Evolutionary conservation across 768 basidiomycete genomes (phyloP), one percentile per base, ranked within the genome.

Genomic region (Mycena haematopus): DNA sequence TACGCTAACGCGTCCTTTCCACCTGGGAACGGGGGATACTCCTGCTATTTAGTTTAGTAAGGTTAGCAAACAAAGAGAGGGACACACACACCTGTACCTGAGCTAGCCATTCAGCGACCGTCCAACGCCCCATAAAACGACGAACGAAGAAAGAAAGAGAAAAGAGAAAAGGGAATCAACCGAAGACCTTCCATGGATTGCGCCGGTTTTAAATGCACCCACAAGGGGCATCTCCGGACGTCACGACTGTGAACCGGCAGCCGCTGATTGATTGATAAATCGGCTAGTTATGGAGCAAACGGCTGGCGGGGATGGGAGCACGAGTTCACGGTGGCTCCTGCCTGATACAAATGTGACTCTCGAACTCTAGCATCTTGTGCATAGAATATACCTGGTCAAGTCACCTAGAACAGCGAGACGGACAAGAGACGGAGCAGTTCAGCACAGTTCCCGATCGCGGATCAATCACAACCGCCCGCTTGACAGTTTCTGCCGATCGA

Each of bases 141-240:
- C 4, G 31, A 51, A 31, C 29, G 14, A 44, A 6, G 24, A 36
- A 47, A 25, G 49, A 47, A 50, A 42, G 4, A 63, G 68, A 31
- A 50, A 52, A 50, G 8, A 22, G 60, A 50, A 52, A 50, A 15
- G 25, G 60, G 56, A 60, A 51, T 56, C 65, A 66, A 66, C 55
- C 61, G 36, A 38, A 46, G 13, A 38, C 8, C 13, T 1, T 7
- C 15, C 62, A 54, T 35, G 56, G 14, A 5, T n/a, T 3, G 29
- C 24, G 6, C 2, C 14, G 22, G 22, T 54, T 63, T 49, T 31
- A 50, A 50, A 40, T 49, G 27, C 15, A 7, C 7, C n/a, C 17
- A 11, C 15, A 45, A 22, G 21, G n/a, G 44, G 10, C 21, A n/a
- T 22, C 21, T 45, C 44, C 44, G 44, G 22, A 22, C 10, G 44